A percentile compares a stretch with the other conserved stretches of the same genome.
phyloP scores from a whole-genome alignment of 2,329 filamentous ascomycete species.

The Fusarium foetens region DNA sequence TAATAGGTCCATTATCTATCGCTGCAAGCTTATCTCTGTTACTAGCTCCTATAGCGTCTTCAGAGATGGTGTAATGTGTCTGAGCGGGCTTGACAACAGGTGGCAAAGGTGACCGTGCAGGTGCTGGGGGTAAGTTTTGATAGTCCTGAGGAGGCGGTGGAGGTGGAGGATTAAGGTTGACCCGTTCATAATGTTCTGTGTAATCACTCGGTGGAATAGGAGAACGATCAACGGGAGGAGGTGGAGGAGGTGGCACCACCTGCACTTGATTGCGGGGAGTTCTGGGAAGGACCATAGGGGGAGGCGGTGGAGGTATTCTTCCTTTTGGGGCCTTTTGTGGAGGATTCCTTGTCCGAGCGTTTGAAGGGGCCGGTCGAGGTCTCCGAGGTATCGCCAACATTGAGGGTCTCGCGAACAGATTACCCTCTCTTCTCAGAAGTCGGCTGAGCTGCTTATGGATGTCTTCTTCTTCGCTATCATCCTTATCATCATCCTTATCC shows the following conservation, averaged over 20 bases:
- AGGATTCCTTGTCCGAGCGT: not conserved
- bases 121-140: not conserved
- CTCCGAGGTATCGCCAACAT: not conserved
- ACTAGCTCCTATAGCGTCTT: not conserved
- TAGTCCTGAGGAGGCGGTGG: not conserved
- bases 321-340: not conserved
- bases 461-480: not conserved
- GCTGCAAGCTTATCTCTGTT: not conserved
- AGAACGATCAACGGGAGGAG: not conserved
- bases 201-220: too few relatives aligned
- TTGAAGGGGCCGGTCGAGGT: not conserved
- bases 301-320: not conserved
- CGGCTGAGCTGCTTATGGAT: not conserved
- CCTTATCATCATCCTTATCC: not conserved
- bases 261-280: not conserved
- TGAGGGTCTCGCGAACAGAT: not conserved
- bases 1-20: not conserved
- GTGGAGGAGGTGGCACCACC: not conserved
- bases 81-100: not conserved
- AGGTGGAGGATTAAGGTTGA: not conserved
- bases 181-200: too few relatives aligned
- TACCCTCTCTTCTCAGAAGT: not conserved
- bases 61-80: constrained; percentile 4
- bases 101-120: not conserved
- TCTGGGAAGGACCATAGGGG: not conserved